Evolutionary conservation across 768 basidiomycete genomes (phyloP), one percentile per base, ranked within the genome.

Genomic region (Inosperma sp.): DNA sequence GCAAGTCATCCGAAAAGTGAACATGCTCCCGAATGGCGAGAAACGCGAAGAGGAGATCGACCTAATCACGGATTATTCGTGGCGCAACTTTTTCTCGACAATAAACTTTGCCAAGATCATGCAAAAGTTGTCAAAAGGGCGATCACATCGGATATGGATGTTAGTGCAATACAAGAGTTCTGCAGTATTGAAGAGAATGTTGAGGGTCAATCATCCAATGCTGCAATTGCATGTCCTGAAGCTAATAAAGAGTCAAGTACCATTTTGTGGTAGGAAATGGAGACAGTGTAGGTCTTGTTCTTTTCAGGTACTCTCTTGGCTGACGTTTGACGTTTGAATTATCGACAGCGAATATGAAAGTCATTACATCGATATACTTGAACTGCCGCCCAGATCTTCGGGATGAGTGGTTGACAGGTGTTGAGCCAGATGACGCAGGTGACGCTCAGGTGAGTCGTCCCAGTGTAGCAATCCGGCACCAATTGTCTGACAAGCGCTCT

Each of bases 41-140:
- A 82, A 75, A 58, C 78, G 80, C 23, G 85, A 89, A 41, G 92
- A 94, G 62, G 95, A 97, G 57, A 72, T 97, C 19, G 95, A 97
- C 61, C 75, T 96, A 66, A 75, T 99, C 42, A 87, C 86, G 10
- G 93, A 97, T 29, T 99, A 89, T 66, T 95, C 93, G 3, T 97
- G 95, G 93, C 72, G 96, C 42, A 98, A 98, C 68, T 97, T 99
- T 69, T 98, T 97, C 70, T 82, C 91, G 23, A 85, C 88, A 17
- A 95, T 98, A 69, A 99, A 97, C 65, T 96, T 97, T 65, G 88
- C 94, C 7, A 94, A 93, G 67, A 88, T 99, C 56, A 87, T 99
- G 83, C 95, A 99, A 65, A 97, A 98, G 68, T 66, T 99, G 55
- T 93, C 93, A 2, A 99, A 99, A 68, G 86, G 88, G 57, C 83